Conservation (phyloP, 106 monocot species). For the Dendrobium officinale region DNA sequence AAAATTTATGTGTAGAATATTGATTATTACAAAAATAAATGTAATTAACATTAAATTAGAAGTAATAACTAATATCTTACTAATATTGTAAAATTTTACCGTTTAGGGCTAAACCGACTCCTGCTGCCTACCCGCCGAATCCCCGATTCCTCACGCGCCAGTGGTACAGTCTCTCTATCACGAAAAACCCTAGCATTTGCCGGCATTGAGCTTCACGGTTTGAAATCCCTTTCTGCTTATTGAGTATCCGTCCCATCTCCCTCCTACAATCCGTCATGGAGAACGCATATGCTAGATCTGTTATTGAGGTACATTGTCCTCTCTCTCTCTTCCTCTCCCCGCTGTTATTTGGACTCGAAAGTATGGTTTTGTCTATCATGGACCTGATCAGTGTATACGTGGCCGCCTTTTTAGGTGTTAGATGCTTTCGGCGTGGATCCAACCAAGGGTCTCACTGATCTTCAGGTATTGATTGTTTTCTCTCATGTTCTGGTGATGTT, state of each 20-base stretch:
- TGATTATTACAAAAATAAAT: no score
- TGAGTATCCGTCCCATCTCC: neutral
- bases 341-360: neutral
- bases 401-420: conserved; percentile 43
- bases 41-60: no score
- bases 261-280: conserved; percentile 41
- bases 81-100: no score
- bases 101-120: neutral
- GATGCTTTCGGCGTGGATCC: conserved; percentile 89
- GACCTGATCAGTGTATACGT: neutral
- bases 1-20: no score
- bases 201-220: neutral
- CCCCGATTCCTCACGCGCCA: neutral
- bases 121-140: neutral
- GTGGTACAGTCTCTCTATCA: neutral
- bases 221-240: neutral
- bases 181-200: neutral
- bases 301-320: conserved; percentile 43
- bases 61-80: no score
- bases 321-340: neutral
- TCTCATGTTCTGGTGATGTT: neutral
- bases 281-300: conserved; percentile 89
- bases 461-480: conserved; percentile 38
- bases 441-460: conserved; percentile 68
- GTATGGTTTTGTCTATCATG: neutral